Conservation (phyloP, 2,329 filamentous ascomycete genomes). For the Chaetomiaceae sp. region DNA sequence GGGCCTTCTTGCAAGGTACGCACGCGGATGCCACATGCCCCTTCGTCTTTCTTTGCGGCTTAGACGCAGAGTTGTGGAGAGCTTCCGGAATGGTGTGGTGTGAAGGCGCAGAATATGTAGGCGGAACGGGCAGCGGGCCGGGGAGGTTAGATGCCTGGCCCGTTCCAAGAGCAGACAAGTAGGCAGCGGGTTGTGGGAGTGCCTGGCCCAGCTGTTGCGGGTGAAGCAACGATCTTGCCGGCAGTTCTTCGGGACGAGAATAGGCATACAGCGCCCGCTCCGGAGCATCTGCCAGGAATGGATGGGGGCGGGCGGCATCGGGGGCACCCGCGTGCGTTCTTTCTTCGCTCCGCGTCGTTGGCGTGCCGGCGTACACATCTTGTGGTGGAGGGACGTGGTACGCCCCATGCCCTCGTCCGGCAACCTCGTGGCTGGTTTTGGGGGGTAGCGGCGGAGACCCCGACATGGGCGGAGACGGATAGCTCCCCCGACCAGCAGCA, state of each 20-base stretch:
- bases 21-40: conserved; percentile 80
- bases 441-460: conserved; percentile 57
- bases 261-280: conserved; percentile 38
- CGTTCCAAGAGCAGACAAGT: conserved; percentile 21
- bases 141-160: conserved; percentile 15
- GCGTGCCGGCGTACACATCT: conserved; percentile 44
- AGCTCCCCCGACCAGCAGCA: conserved; percentile 52
- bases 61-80: conserved; percentile 48
- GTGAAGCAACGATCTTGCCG: conserved; percentile 31
- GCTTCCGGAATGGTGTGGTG: conserved; percentile 35
- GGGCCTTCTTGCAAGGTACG: conserved; percentile 78
- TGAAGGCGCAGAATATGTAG: conserved; percentile 27
- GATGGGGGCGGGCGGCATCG: conserved; percentile 28
- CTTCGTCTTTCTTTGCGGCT: conserved; percentile 62
- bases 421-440: conserved; percentile 52
- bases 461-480: conserved; percentile 71
- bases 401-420: conserved; percentile 47
- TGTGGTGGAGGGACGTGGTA: conserved; percentile 42
- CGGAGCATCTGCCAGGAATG: conserved; percentile 33
- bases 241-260: conserved; percentile 34
- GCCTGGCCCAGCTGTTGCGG: conserved; percentile 28
- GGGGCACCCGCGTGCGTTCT: conserved; percentile 25
- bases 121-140: conserved; percentile 32
- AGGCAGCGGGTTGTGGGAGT: conserved; percentile 26
- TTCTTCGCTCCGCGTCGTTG: conserved; percentile 33